Evolutionary conservation across 352 stramenopile species (phyloP).

Genomic region (Globisporangium alternatum): DNA sequence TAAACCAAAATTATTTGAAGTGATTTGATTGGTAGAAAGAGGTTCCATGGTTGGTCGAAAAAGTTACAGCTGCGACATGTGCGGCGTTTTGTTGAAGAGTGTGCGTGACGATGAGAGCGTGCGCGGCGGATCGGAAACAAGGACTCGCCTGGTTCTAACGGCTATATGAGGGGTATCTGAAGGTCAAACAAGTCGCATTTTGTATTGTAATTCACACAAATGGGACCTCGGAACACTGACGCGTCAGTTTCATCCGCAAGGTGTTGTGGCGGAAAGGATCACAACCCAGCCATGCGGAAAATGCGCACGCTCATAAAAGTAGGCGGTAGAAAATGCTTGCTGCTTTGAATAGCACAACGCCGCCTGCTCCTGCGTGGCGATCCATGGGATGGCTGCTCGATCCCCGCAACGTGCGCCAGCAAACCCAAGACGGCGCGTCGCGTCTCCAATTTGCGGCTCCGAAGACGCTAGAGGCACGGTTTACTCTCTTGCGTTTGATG

Average conservation of each 20-base stretch:
- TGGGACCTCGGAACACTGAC: neutral
- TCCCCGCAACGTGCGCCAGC: no score
- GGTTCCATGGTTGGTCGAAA: neutral
- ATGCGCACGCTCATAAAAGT: neutral
- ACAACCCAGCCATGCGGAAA: slow-evolving; percentile 5
- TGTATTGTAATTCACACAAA: neutral
- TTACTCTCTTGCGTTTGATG: no score
- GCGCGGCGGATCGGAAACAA: neutral
- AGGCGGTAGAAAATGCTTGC: neutral
- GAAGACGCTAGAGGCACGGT: no score
- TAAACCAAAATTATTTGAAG: neutral
- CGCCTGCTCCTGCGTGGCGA: neutral
- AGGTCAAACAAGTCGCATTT: no score
- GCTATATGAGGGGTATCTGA: no score
- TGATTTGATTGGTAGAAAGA: neutral
- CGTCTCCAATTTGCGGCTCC: no score
- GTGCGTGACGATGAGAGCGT: neutral
- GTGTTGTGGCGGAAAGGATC: neutral
- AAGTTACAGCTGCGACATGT: slow-evolving; percentile 4
- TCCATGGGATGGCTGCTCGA: no score
- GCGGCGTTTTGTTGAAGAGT: slow-evolving; percentile 5
- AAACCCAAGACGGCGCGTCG: no score
- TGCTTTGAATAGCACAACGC: neutral
- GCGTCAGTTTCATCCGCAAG: neutral
- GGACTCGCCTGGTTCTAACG: neutral